Conservation (phyloP, 2,329 filamentous ascomycete genomes). For the Aspergillus pseudoviridinutans region DNA sequence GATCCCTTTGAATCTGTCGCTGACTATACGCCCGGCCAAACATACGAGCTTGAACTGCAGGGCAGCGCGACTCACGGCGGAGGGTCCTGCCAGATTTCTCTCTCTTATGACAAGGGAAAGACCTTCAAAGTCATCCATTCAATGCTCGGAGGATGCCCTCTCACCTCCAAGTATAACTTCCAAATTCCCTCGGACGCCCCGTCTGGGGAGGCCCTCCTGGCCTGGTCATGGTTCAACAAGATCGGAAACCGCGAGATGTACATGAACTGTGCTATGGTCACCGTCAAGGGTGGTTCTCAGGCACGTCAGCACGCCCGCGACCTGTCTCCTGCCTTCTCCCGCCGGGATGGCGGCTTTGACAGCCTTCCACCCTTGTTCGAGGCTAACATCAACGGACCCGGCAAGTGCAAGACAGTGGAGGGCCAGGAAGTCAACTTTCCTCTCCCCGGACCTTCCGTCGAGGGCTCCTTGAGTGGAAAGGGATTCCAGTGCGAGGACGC, state of each 20-base stretch:
- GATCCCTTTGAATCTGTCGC: conserved; percentile 54
- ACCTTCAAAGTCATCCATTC: conserved; percentile 67
- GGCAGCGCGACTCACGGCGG: conserved; percentile 64
- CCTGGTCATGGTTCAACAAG: conserved; percentile 76
- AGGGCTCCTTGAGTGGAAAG: conserved; percentile 29
- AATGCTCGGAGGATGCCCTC: conserved; percentile 56
- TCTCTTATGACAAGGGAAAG: conserved; percentile 68
- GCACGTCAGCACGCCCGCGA: conserved; percentile 11
- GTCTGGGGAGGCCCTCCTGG: conserved; percentile 59
- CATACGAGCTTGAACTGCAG: conserved; percentile 60
- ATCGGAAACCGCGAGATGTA: conserved; percentile 80
- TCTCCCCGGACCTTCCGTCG: conserved; percentile 57
- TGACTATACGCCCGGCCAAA: conserved; percentile 59
- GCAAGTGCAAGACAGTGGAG: conserved; percentile 55
- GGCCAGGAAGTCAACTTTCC: conserved; percentile 61
- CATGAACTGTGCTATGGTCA: conserved; percentile 76
- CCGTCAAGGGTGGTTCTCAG: conserved; percentile 43
- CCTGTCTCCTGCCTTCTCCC: conserved; percentile 5
- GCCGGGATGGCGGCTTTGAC: conserved; percentile 40
- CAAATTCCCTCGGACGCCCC: conserved; percentile 62
- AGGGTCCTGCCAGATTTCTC: conserved; percentile 71
- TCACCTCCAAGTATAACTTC: conserved; percentile 58
- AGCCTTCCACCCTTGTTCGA: conserved; percentile 65
- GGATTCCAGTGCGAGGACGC: conserved; percentile 32
- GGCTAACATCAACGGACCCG: conserved; percentile 59